Conservation (phyloP, 495 filamentous ascomycete species). For the Penicillium lividum region DNA sequence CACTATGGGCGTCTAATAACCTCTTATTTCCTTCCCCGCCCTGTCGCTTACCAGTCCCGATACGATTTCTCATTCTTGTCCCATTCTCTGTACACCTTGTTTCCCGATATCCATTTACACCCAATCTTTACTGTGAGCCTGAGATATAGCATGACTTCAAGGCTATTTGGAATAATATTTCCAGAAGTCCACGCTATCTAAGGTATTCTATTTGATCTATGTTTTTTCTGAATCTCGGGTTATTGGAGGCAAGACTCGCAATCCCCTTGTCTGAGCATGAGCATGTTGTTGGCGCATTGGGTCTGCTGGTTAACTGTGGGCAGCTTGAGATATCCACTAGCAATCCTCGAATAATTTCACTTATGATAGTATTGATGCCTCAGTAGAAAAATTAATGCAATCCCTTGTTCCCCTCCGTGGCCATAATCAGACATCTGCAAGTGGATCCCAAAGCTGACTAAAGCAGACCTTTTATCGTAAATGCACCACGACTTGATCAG, state of each 20-base stretch:
- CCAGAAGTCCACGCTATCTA: not conserved
- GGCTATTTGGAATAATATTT: constrained; percentile 8
- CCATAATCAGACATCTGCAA: not conserved
- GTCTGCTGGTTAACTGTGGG: constrained; percentile 10
- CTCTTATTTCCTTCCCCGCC: not conserved
- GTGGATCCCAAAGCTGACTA: not conserved
- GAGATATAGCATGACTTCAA: constrained; percentile 4
- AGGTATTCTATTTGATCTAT: constrained; percentile 4
- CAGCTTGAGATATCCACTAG: constrained; percentile 10
- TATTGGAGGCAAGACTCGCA: constrained; percentile 9
- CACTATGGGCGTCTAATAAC: not conserved
- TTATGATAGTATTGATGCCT: not conserved
- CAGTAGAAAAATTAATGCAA: not conserved
- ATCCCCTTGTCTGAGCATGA: constrained; percentile 20
- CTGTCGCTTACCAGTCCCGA: not conserved
- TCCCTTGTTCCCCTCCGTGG: not conserved
- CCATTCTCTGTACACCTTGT: constrained; percentile 31
- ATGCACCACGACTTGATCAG: too few relatives aligned
- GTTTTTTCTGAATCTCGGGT: not conserved
- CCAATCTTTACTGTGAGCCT: constrained; percentile 6
- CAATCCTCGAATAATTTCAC: not conserved
- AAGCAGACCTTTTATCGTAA: too few relatives aligned
- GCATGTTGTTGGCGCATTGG: constrained; percentile 20
- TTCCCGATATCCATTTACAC: constrained; percentile 22
- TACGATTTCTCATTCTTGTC: constrained; percentile 4